Evolutionary conservation across 208 protist genomes (phyloP), one percentile per base, ranked within the genome.

Genomic region (Leishmania tropica): DNA sequence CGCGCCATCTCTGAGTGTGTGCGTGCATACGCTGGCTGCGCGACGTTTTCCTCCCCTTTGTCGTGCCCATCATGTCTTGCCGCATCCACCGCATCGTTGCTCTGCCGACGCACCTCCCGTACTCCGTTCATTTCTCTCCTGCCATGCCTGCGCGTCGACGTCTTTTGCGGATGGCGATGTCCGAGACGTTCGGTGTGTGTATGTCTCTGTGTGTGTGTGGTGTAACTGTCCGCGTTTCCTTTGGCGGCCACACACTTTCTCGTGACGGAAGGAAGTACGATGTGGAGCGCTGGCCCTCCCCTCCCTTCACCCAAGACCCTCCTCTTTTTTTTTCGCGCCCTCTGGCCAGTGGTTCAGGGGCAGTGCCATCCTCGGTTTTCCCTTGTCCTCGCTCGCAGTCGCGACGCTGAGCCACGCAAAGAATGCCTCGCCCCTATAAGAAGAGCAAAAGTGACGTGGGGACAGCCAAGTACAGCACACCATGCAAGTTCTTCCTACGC

Each of bases 401-500:
- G 42, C 8, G 42, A 51, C 24, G 24, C 42, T 15, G 68, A 0
- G 7, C 24, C 68, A 31, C 31, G 58, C 6, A 0, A 45, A 6
- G 8, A 17, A 87, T 89, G 85, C 75, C 84, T 19, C 78, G 82
- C 10, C 94, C 94, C 35, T 97, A 97, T 82, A 95, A 91, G 68
- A 95, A 95, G 75, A 85, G 75, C 19, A 94, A 88, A 40, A 84
- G 88, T 47, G 85, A n/a, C 40, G 81, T 58, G 21, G 82, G 15
- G 54, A 47, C 68, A 24, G 83, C 85, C 45, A 87, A 89, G 74
- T 62, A 84, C 67, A 89, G 65, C 65, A 65, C 81, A 19, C 88
- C 89, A 37, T 96, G 93, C 77, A 92, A 93, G 54, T 96, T 91
- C 73, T 96, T 90, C 76, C 86, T 91, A 35, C 84, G 84, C 6